Evolutionary conservation across 192 early-diverging fungal species (phyloP).

Genomic region (Phlyctochytrium arcticum): DNA sequence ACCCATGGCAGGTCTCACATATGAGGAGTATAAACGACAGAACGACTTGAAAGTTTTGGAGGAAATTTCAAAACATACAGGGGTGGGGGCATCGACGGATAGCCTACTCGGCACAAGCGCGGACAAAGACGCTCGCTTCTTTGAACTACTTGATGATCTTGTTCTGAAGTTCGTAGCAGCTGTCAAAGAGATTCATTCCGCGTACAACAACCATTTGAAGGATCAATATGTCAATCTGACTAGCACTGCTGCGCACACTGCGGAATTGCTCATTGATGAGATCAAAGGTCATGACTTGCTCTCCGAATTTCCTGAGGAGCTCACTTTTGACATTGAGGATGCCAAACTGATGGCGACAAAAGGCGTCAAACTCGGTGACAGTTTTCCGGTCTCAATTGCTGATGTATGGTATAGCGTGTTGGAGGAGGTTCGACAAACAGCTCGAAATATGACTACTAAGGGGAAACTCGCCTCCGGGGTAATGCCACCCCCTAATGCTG

Average conservation of each 20-base stretch:
- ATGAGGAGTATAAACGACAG: conserved; percentile 41
- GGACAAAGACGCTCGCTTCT: conserved; percentile 27
- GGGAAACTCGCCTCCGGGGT: conserved; percentile 40
- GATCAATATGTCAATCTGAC: conserved; percentile 40
- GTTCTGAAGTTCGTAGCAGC: conserved; percentile 34
- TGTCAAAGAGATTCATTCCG: conserved; percentile 40
- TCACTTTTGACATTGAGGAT: conserved; percentile 33
- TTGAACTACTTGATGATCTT: conserved; percentile 29
- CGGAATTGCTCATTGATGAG: conserved; percentile 41
- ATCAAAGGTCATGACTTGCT: conserved; percentile 38
- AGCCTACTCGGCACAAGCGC: neutral
- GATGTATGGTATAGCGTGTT: conserved; percentile 26
- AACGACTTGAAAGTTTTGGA: conserved; percentile 42
- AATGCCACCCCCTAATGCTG: conserved; percentile 38
- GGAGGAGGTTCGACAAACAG: conserved; percentile 28
- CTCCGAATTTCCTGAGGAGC: conserved; percentile 35
- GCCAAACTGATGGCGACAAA: conserved; percentile 15
- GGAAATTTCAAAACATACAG: conserved; percentile 33
- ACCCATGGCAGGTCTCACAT: conserved; percentile 13
- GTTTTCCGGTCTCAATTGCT: conserved; percentile 30
- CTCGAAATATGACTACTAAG: conserved; percentile 30
- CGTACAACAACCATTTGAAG: conserved; percentile 30
- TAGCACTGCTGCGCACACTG: conserved; percentile 22
- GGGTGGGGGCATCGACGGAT: neutral
- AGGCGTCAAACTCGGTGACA: conserved; percentile 10